A percentile compares a stretch with the other conserved stretches of the same genome.
phyloP scores from a whole-genome alignment of 805 yeast species.

The Candida ponderosae region DNA sequence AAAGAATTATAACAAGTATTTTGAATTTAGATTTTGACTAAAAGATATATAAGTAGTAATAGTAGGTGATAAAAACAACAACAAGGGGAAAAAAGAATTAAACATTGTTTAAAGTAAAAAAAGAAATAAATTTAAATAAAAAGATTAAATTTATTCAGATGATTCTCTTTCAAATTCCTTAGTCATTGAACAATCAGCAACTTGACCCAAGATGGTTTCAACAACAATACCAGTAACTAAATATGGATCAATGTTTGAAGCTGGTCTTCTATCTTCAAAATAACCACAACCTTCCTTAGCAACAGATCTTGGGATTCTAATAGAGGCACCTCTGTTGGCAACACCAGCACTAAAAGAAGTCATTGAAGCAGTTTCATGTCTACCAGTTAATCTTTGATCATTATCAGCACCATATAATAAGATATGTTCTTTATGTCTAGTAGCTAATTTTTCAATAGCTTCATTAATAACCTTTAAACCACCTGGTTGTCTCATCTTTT shows the following conservation, averaged over 20 bases:
- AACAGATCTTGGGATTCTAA: constrained; percentile 98
- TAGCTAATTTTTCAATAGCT: constrained; percentile 87
- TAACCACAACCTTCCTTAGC: constrained; percentile 97
- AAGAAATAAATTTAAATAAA: not conserved
- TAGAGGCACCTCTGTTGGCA: constrained; percentile 99
- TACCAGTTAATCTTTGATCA: constrained; percentile 92
- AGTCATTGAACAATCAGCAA: constrained; percentile 91
- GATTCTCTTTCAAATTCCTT: constrained; percentile 81
- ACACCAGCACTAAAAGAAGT: constrained; percentile 91
- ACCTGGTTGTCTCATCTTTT: constrained; percentile 85
- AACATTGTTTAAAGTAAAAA: too few relatives aligned
- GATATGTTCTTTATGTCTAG: constrained; percentile 96
- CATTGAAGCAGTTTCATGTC: constrained; percentile 97
- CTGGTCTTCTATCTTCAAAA: constrained; percentile 99
- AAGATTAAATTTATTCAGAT: constrained; percentile 12
- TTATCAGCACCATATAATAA: constrained; percentile 93
- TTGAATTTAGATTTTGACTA: too few relatives aligned
- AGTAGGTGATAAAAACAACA: too few relatives aligned
- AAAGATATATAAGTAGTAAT: too few relatives aligned
- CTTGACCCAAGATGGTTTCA: constrained; percentile 92
- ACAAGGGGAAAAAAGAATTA: too few relatives aligned
- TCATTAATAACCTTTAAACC: constrained; percentile 93
- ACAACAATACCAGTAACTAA: constrained; percentile 97
- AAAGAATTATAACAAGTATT: too few relatives aligned
- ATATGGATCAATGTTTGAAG: constrained; percentile 98